Evolutionary conservation across 2,329 filamentous ascomycete species (phyloP).

Genomic region (Aureobasidium mangrovei): DNA sequence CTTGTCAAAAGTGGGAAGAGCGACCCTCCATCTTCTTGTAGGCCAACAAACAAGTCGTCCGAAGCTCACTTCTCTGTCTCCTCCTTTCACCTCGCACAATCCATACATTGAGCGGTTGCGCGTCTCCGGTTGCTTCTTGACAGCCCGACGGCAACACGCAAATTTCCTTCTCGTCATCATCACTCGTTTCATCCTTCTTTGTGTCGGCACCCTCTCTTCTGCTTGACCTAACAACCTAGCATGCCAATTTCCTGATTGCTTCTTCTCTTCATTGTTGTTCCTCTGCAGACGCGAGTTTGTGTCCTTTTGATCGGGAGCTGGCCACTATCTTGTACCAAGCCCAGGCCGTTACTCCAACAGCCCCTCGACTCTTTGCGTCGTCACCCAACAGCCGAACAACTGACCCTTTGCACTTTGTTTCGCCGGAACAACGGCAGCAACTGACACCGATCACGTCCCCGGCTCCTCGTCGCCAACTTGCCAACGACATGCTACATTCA

Average conservation of each 20-base stretch:
- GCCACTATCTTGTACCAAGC: neutral
- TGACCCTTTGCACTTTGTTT: neutral
- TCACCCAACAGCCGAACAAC: neutral
- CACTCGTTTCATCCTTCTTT: conserved; percentile 10
- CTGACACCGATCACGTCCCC: neutral
- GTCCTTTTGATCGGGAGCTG: neutral
- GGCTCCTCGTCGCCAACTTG: neutral
- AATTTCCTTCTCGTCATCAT: neutral
- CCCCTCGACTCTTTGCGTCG: neutral
- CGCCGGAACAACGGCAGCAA: neutral
- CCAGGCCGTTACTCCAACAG: neutral
- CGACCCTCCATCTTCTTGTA: neutral
- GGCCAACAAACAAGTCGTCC: conserved; percentile 4
- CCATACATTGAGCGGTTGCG: neutral
- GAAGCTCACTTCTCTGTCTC: neutral
- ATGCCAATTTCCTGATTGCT: neutral
- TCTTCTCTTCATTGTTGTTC: neutral
- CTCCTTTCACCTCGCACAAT: neutral
- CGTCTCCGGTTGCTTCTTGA: neutral
- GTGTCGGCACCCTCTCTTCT: neutral
- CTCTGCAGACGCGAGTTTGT: neutral
- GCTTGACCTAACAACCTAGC: neutral
- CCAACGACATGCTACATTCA: conserved; percentile 30
- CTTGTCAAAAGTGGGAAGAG: conserved; percentile 6
- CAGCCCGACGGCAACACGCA: neutral